phyloP scores from a whole-genome alignment of 257 asterid species.

The Linaria vulgaris region DNA sequence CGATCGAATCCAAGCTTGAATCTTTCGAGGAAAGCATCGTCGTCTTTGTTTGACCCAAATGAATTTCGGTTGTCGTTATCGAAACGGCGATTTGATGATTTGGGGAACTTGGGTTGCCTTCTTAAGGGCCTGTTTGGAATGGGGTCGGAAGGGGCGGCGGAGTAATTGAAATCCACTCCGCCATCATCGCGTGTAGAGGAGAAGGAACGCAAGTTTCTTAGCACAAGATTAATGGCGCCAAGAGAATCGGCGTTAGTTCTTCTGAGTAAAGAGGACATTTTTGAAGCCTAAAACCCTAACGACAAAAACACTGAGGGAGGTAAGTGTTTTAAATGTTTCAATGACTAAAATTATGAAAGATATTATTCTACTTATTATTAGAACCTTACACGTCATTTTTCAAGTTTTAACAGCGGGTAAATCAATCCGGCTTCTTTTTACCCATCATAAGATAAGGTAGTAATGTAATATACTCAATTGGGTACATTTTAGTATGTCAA shows the following conservation, averaged over 20 bases:
- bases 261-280: conserved; percentile 38
- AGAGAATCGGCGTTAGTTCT: conserved; percentile 28
- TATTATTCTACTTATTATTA: too few species aligned
- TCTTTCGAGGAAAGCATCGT: conserved; percentile 69
- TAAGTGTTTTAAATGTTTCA: too few species aligned
- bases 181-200: conserved; percentile 30
- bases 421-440: too few species aligned
- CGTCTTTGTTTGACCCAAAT: conserved; percentile 34
- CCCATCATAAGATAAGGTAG: too few species aligned
- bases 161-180: conserved; percentile 14
- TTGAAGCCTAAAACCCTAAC: not conserved
- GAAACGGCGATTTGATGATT: conserved; percentile 23
- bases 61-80: conserved; percentile 36
- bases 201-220: conserved; percentile 28
- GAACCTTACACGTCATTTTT: too few species aligned
- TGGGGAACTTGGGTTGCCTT: conserved; percentile 34
- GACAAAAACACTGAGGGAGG: not conserved
- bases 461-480: too few species aligned
- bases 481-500: too few species aligned
- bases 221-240: conserved; percentile 22
- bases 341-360: too few species aligned
- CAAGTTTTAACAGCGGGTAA: too few species aligned
- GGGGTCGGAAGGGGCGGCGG: conserved; percentile 52
- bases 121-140: conserved; percentile 56
- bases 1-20: conserved; percentile 68